These are phyloP conservation scores for Lactifluus rugatus DNA, from an alignment of 768 basidiomycete species.

Conservation along the genomic window DNA sequence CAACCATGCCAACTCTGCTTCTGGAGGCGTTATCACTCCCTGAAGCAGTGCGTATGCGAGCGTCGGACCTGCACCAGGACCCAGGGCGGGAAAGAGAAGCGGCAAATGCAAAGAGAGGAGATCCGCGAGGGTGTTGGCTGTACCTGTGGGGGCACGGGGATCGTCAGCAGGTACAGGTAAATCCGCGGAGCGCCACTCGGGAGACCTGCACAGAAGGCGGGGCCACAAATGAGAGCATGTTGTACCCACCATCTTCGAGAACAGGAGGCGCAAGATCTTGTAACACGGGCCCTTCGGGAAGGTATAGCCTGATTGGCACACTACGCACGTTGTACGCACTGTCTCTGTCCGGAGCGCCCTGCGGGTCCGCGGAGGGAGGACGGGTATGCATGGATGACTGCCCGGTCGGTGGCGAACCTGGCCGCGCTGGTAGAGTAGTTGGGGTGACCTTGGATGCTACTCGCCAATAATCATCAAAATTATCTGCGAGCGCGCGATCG, in stretches of 20 bases:
- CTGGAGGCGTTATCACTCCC: slow-evolving; percentile 72
- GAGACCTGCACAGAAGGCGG: not conserved
- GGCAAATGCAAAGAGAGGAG: slow-evolving; percentile 69
- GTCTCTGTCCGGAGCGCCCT: slow-evolving; percentile 50
- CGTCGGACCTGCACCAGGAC: slow-evolving; percentile 17
- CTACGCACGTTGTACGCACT: slow-evolving; percentile 81
- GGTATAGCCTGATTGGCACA: slow-evolving; percentile 81
- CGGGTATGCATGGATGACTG: slow-evolving; percentile 51
- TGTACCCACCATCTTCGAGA: slow-evolving; percentile 58
- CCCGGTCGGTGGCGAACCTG: slow-evolving; percentile 45
- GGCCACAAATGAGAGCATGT: not conserved
- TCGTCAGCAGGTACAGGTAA: slow-evolving; percentile 12
- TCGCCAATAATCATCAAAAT: slow-evolving; percentile 92
- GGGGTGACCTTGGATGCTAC: slow-evolving; percentile 92
- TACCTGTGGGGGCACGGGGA: slow-evolving; percentile 38
- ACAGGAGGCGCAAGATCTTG: slow-evolving; percentile 84
- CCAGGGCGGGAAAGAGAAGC: slow-evolving; percentile 56
- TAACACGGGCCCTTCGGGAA: slow-evolving; percentile 83
- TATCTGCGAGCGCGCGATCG: slow-evolving; percentile 44
- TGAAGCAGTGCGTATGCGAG: slow-evolving; percentile 77
- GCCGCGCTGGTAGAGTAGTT: slow-evolving; percentile 52
- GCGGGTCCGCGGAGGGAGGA: slow-evolving; percentile 54
- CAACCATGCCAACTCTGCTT: slow-evolving; percentile 92
- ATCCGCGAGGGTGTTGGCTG: slow-evolving; percentile 56
- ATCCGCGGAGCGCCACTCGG: slow-evolving; percentile 8